These are phyloP conservation scores for Sphaerulina vaccinii DNA, from an alignment of 2,329 filamentous ascomycete genomes.

Conservation along the genomic window DNA sequence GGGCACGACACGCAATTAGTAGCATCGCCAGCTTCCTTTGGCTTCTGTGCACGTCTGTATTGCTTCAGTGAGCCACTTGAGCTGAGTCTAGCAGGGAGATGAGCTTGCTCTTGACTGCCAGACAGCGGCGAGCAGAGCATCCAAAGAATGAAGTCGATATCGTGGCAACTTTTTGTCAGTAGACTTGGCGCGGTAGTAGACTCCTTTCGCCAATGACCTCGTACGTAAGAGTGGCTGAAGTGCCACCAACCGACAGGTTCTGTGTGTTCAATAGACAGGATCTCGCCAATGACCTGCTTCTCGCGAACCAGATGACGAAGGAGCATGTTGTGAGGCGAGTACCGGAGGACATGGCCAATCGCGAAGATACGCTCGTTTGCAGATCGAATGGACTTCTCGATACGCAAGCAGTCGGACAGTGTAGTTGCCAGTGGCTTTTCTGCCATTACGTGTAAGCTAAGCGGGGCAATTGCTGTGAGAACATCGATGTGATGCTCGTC, in stretches of 20 bases:
- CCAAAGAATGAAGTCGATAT: slow-evolving; percentile 92
- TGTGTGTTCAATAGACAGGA: slow-evolving; percentile 83
- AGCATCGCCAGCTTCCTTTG: slow-evolving; percentile 66
- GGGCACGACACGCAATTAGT: slow-evolving; percentile 87
- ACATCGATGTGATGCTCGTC: slow-evolving; percentile 88
- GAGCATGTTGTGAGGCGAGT: slow-evolving; percentile 87
- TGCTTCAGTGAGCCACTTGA: slow-evolving; percentile 76
- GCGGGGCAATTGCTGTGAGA: slow-evolving; percentile 67
- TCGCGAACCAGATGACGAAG: slow-evolving; percentile 75
- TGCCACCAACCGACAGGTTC: slow-evolving; percentile 98
- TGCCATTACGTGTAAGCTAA: slow-evolving; percentile 79
- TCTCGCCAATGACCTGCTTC: slow-evolving; percentile 75
- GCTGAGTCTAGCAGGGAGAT: slow-evolving; percentile 71
- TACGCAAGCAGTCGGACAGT: slow-evolving; percentile 72
- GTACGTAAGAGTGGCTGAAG: slow-evolving; percentile 85
- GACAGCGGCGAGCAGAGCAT: slow-evolving; percentile 70
- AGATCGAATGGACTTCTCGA: slow-evolving; percentile 43
- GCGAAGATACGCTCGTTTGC: slow-evolving; percentile 63
- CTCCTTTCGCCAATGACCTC: slow-evolving; percentile 89
- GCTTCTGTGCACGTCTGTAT: slow-evolving; percentile 75
- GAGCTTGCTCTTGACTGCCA: slow-evolving; percentile 42
- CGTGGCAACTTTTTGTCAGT: slow-evolving; percentile 93
- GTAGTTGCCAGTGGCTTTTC: slow-evolving; percentile 90
- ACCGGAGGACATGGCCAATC: slow-evolving; percentile 89
- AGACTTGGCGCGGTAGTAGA: slow-evolving; percentile 75